phyloP scores from a whole-genome alignment of 2,329 filamentous ascomycete species.

The Microascus cirrosus region DNA sequence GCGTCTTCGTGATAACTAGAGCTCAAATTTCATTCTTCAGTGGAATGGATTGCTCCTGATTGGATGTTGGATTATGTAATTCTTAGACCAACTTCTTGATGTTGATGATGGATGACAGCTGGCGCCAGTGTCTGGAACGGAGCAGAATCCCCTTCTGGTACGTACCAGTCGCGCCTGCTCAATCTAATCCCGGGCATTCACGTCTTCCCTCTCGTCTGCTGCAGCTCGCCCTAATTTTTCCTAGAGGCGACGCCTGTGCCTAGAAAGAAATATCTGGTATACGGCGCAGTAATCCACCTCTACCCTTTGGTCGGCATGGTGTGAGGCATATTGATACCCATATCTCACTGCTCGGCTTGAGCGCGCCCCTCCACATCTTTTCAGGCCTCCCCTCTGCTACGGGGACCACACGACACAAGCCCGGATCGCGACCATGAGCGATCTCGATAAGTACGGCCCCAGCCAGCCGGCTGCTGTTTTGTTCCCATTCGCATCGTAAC shows the following conservation, averaged over 20 bases:
- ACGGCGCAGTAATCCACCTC: not conserved
- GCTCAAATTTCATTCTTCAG: not conserved
- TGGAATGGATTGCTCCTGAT: not conserved
- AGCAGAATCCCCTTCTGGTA: not conserved
- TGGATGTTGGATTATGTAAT: not conserved
- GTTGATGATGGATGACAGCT: not conserved
- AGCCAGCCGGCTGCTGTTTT: not conserved
- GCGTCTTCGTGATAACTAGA: not conserved
- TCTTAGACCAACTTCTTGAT: not conserved
- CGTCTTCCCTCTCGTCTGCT: not conserved
- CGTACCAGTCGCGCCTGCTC: not conserved
- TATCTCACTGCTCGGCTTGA: not conserved
- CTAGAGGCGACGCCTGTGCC: not conserved
- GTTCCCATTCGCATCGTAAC: not conserved
- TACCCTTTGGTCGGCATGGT: not conserved
- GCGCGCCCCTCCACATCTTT: not conserved
- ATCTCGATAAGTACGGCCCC: conserved; percentile 71
- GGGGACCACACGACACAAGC: not conserved
- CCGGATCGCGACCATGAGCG: conserved; percentile 55
- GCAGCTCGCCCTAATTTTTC: not conserved
- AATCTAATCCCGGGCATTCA: not conserved
- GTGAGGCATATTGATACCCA: not conserved
- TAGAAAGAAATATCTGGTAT: not conserved
- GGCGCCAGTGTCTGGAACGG: not conserved
- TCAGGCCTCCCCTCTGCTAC: not conserved